Evolutionary conservation across 116 monocot genomes (phyloP).

Genomic region (Iris pallida): DNA sequence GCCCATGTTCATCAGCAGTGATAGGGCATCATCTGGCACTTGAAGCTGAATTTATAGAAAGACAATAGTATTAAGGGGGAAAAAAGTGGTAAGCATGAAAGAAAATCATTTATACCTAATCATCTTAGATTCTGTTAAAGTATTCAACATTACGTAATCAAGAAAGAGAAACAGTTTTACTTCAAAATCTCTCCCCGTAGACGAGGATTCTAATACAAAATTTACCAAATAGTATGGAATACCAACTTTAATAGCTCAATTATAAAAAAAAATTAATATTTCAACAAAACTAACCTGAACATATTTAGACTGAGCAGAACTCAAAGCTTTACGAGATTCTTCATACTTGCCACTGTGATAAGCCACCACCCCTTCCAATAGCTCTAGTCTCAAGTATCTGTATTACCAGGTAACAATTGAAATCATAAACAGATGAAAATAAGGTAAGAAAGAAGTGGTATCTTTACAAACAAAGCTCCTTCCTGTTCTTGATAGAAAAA

Average conservation of each 20-base stretch:
- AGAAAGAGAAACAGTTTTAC: too few relatives aligned
- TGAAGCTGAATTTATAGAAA: slow-evolving; percentile 52
- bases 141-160: too few relatives aligned
- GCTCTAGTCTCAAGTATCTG: slow-evolving; percentile 86
- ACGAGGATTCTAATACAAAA: background rate
- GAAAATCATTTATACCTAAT: too few relatives aligned
- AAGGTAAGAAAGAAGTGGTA: background rate
- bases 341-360: slow-evolving; percentile 68
- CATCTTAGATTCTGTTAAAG: too few relatives aligned
- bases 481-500: background rate
- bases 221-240: background rate
- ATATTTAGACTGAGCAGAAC: slow-evolving; percentile 78
- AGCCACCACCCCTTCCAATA: slow-evolving; percentile 94
- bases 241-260: background rate
- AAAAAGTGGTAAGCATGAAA: background rate
- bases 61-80: background rate
- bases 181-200: background rate
- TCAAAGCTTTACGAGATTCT: slow-evolving; percentile 54
- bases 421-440: background rate
- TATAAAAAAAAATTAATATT: background rate
- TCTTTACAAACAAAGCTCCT: background rate
- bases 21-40: slow-evolving; percentile 84
- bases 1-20: slow-evolving; percentile 81
- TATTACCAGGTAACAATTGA: slow-evolving; percentile 6
- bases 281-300: slow-evolving; percentile 44